These are phyloP conservation scores for Symbiodinium pilosum DNA, from an alignment of 73 alveolate genomes.

Conservation along the genomic window DNA sequence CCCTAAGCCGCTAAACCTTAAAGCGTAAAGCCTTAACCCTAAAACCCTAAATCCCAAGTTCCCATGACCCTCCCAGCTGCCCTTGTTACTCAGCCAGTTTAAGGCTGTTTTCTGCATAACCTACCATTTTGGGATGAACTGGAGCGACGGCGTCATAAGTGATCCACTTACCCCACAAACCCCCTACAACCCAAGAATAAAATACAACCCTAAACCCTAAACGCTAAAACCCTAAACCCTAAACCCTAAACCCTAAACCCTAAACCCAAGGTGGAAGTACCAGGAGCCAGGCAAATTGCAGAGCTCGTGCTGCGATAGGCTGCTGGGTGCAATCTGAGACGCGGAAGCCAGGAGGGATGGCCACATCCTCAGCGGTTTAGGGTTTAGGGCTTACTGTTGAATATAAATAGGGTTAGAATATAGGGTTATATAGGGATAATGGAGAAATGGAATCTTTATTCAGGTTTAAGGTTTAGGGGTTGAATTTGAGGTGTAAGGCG, in stretches of 20 bases:
- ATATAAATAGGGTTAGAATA: too few species aligned
- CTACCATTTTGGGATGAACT: too few species aligned
- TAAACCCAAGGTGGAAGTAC: background rate
- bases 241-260: background rate
- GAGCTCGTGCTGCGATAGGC: constrained; percentile 78
- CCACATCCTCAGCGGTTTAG: constrained; percentile 49
- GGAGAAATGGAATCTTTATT: background rate
- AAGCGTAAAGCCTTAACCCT: too few species aligned
- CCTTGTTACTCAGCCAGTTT: too few species aligned
- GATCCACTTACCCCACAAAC: background rate
- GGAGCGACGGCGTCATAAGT: too few species aligned
- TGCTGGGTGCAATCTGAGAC: constrained; percentile 17
- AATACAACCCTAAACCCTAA: background rate
- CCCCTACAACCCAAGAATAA: background rate
- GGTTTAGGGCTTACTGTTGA: background rate
- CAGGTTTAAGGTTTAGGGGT: too few species aligned
- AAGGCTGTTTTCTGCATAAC: too few species aligned
- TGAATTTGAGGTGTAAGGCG: background rate
- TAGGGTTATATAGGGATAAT: background rate
- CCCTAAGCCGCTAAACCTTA: too few species aligned
- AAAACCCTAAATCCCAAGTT: too few species aligned
- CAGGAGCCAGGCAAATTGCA: constrained; percentile 63
- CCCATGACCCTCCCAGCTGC: too few species aligned
- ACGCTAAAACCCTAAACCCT: background rate
- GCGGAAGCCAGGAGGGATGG: constrained; percentile 29